These are phyloP conservation scores for Dentipellis fragilis DNA, from an alignment of 768 basidiomycete genomes.

Conservation along the genomic window DNA sequence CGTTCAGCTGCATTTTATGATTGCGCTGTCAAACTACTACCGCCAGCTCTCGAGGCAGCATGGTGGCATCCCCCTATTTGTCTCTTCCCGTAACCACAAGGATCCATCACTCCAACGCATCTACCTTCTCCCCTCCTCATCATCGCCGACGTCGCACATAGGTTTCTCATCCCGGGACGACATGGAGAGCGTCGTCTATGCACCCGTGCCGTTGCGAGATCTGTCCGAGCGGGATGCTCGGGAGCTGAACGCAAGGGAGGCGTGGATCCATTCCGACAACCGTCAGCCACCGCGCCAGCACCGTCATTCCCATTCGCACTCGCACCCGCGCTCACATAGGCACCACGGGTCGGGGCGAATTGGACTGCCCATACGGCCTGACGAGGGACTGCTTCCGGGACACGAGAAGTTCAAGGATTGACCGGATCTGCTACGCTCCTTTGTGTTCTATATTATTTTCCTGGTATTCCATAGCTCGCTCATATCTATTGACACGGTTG, in stretches of 20 bases:
- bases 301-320: slow-evolving; percentile 16
- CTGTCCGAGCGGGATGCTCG: slow-evolving; percentile 43
- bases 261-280: slow-evolving; percentile 39
- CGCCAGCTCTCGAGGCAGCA: slow-evolving; percentile 38
- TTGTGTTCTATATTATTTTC: neutral
- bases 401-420: slow-evolving; percentile 16
- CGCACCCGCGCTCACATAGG: slow-evolving; percentile 9
- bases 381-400: slow-evolving; percentile 34
- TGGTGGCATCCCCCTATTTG: slow-evolving; percentile 14
- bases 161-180: neutral
- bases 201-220: slow-evolving; percentile 51
- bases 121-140: slow-evolving; percentile 43
- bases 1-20: slow-evolving; percentile 61
- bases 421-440: neutral
- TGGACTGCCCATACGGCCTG: slow-evolving; percentile 30
- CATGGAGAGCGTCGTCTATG: slow-evolving; percentile 40
- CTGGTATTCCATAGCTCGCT: neutral
- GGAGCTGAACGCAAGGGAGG: slow-evolving; percentile 46
- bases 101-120: slow-evolving; percentile 42
- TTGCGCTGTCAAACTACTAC: slow-evolving; percentile 62
- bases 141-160: slow-evolving; percentile 18
- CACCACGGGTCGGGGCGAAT: slow-evolving; percentile 13
- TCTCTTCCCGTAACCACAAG: slow-evolving; percentile 10
- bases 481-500: neutral
- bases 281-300: slow-evolving; percentile 16